A percentile compares a stretch with the other conserved stretches of the same genome.
These are phyloP conservation scores for Boletus rubroflammeus DNA, from an alignment of 768 basidiomycete species.

Conservation along the genomic window DNA sequence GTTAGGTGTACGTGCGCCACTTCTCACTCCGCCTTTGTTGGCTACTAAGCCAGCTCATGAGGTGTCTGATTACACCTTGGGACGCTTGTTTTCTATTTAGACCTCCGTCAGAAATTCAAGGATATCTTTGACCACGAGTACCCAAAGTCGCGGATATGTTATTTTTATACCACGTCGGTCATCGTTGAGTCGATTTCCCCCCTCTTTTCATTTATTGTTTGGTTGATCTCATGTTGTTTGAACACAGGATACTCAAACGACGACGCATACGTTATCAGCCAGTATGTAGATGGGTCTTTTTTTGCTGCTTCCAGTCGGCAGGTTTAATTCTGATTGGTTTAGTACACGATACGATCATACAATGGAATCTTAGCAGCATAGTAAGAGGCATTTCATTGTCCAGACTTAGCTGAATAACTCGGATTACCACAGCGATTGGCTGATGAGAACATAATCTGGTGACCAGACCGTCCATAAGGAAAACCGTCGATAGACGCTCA, in stretches of 20 bases:
- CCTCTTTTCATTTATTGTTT: not conserved
- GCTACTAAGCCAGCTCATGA: not conserved
- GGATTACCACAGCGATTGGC: not conserved
- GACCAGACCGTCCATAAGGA: no score
- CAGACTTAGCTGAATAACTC: no score
- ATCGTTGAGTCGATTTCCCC: slow-evolving; percentile 43
- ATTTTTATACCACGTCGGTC: slow-evolving; percentile 67
- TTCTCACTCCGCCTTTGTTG: not conserved
- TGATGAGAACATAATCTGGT: no score
- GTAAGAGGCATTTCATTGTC: slow-evolving; percentile 40
- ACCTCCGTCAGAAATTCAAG: slow-evolving; percentile 66
- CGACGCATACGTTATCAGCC: slow-evolving; percentile 54
- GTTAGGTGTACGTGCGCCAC: slow-evolving; percentile 52
- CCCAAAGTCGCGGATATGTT: slow-evolving; percentile 50
- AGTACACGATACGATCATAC: slow-evolving; percentile 62
- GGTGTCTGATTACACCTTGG: not conserved
- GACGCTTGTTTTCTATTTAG: slow-evolving; percentile 29
- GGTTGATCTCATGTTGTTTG: not conserved
- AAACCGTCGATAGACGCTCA: no score
- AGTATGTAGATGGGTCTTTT: slow-evolving; percentile 32
- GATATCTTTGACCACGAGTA: slow-evolving; percentile 58
- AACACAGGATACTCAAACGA: slow-evolving; percentile 58
- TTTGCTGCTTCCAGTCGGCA: not conserved
- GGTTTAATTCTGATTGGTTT: not conserved
- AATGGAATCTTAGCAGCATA: slow-evolving; percentile 34